Conservation (phyloP, 177 flowering plant genomes). For the Vitis hybrid region DNA sequence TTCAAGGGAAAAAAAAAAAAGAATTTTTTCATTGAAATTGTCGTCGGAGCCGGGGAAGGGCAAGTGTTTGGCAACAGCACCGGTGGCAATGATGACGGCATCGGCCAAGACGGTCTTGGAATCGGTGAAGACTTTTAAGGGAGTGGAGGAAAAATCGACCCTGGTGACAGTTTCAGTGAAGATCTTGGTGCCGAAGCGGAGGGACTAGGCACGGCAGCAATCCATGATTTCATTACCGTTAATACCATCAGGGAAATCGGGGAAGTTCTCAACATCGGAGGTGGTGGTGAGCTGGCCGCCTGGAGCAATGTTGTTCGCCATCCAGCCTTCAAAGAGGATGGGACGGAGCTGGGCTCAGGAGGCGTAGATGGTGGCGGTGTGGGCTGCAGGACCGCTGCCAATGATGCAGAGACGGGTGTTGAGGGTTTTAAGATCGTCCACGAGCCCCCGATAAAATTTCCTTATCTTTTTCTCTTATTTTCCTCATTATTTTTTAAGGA, state of each 20-base stretch:
- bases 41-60: slow-evolving; percentile 64
- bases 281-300: slow-evolving; percentile 99
- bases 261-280: slow-evolving; percentile 95
- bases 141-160: slow-evolving; percentile 61
- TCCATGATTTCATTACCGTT: slow-evolving; percentile 73
- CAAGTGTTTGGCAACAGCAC: slow-evolving; percentile 81
- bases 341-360: slow-evolving; percentile 93
- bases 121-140: slow-evolving; percentile 64
- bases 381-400: slow-evolving; percentile 97
- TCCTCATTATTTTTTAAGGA: too few relatives aligned
- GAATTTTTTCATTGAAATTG: too few relatives aligned
- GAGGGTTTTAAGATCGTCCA: slow-evolving; percentile 40
- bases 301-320: slow-evolving; percentile 95
- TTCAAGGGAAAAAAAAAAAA: too few relatives aligned
- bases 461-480: too few relatives aligned
- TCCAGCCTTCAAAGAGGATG: slow-evolving; percentile 91
- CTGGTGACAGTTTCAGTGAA: slow-evolving; percentile 68
- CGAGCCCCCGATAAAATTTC: too few relatives aligned
- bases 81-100: slow-evolving; percentile 79
- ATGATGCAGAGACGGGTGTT: slow-evolving; percentile 80
- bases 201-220: slow-evolving; percentile 60
- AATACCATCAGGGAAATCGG: slow-evolving; percentile 89
- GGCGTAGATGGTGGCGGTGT: slow-evolving; percentile 96
- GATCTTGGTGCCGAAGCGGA: slow-evolving; percentile 69
- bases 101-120: slow-evolving; percentile 61